Conservation (phyloP, 768 basidiomycete species). For the Mycena leptocephala region DNA sequence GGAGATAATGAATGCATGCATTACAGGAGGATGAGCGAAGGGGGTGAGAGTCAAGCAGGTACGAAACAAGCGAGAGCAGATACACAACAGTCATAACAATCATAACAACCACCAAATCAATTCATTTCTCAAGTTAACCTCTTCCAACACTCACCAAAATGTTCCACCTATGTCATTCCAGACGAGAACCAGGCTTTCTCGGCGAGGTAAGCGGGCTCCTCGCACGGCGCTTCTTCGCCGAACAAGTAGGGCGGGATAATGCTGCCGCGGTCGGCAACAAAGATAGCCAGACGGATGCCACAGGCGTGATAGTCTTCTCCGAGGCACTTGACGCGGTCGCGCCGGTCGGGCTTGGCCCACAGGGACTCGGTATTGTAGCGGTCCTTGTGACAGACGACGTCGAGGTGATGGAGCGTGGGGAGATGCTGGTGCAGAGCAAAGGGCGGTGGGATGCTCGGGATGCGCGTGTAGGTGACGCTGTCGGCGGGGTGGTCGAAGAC, state of each 20-base stretch:
- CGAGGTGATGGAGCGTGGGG: slow-evolving; percentile 12
- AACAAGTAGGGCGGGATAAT: slow-evolving; percentile 18
- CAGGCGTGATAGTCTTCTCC: no score
- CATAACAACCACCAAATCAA: background rate
- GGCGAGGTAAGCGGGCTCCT: background rate
- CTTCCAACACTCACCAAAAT: background rate
- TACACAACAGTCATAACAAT: background rate
- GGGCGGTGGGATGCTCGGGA: slow-evolving; percentile 14
- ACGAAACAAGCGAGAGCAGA: background rate
- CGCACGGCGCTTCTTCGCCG: slow-evolving; percentile 6
- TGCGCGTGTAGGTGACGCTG: slow-evolving; percentile 8
- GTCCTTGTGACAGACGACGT: background rate
- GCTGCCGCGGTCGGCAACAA: slow-evolving; percentile 1
- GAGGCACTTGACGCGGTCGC: no score
- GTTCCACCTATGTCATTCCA: background rate
- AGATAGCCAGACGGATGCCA: slow-evolving; percentile 10
- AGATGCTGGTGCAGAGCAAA: background rate
- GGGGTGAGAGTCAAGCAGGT: background rate
- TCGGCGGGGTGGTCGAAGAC: slow-evolving; percentile 7
- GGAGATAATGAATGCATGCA: background rate
- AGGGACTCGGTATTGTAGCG: background rate
- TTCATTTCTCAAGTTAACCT: background rate
- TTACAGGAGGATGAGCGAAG: background rate
- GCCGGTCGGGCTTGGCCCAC: no score
- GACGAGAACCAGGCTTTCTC: slow-evolving; percentile 5